These are phyloP conservation scores for Leptographium galeiforme DNA, from an alignment of 2,329 filamentous ascomycete species.

Conservation along the genomic window DNA sequence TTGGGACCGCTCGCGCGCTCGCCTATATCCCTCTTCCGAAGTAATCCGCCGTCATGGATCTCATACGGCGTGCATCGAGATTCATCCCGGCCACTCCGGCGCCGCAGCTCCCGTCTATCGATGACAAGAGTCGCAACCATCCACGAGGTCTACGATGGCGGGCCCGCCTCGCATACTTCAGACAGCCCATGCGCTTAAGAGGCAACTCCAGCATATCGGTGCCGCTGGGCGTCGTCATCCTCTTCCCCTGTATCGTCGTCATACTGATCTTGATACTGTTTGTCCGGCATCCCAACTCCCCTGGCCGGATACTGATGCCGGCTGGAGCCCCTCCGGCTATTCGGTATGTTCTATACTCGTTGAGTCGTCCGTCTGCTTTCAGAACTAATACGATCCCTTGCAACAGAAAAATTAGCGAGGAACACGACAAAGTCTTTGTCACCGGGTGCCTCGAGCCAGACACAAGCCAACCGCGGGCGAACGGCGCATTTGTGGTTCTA, in stretches of 20 bases:
- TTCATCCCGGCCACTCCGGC: slow-evolving; percentile 29
- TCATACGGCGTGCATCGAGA: slow-evolving; percentile 41
- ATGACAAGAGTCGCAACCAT: slow-evolving; percentile 33
- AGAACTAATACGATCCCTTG: background rate
- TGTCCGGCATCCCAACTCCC: slow-evolving; percentile 71
- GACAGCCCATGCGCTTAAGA: slow-evolving; percentile 72
- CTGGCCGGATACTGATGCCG: slow-evolving; percentile 74
- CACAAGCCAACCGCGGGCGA: slow-evolving; percentile 66
- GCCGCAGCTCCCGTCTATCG: slow-evolving; percentile 33
- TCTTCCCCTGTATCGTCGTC: slow-evolving; percentile 86
- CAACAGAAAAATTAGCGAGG: slow-evolving; percentile 83
- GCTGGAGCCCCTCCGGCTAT: slow-evolving; percentile 79
- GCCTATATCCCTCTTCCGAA: background rate
- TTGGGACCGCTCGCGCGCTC: background rate
- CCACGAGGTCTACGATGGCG: slow-evolving; percentile 24
- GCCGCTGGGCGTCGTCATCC: slow-evolving; percentile 78
- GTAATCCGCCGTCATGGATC: slow-evolving; percentile 32
- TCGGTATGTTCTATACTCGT: slow-evolving; percentile 46
- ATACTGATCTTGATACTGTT: slow-evolving; percentile 84
- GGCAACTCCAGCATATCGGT: slow-evolving; percentile 88
- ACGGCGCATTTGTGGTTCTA: slow-evolving; percentile 89
- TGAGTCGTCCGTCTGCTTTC: background rate
- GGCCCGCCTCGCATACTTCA: slow-evolving; percentile 62
- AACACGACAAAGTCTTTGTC: slow-evolving; percentile 92
- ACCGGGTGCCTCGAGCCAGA: slow-evolving; percentile 77